phyloP scores from a whole-genome alignment of 441 rosid species.

The Macaranga tanarius region DNA sequence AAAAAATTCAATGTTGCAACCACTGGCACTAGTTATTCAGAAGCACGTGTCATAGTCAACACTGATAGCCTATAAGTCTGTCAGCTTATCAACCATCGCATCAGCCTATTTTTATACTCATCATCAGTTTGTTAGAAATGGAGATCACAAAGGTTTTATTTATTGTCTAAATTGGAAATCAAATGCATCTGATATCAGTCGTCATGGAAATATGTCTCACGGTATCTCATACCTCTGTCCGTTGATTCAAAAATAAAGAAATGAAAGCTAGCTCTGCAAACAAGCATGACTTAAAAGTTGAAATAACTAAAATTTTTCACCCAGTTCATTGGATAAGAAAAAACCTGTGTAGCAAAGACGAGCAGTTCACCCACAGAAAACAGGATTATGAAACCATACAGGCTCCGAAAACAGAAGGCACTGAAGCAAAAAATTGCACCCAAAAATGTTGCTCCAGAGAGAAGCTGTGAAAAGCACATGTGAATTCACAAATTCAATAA shows the following conservation, averaged over 20 bases:
- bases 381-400: conserved; percentile 79
- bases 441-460: conserved; percentile 60
- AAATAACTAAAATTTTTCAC: background rate
- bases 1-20: background rate
- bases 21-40: background rate
- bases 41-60: background rate
- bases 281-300: background rate
- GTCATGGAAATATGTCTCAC: background rate
- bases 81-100: background rate
- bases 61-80: background rate
- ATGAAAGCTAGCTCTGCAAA: background rate
- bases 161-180: background rate
- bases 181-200: background rate
- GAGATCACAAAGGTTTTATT: background rate
- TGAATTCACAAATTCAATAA: background rate
- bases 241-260: background rate
- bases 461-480: conserved; percentile 52
- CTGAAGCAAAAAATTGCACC: conserved; percentile 84
- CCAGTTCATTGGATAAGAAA: background rate
- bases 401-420: conserved; percentile 81
- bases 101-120: background rate
- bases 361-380: conserved; percentile 86
- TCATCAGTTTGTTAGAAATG: background rate
- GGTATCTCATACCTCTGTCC: background rate
- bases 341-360: conserved; percentile 88